Evolutionary conservation across 2,329 filamentous ascomycete genomes (phyloP).

Genomic region (Amesomyces nigricolor): DNA sequence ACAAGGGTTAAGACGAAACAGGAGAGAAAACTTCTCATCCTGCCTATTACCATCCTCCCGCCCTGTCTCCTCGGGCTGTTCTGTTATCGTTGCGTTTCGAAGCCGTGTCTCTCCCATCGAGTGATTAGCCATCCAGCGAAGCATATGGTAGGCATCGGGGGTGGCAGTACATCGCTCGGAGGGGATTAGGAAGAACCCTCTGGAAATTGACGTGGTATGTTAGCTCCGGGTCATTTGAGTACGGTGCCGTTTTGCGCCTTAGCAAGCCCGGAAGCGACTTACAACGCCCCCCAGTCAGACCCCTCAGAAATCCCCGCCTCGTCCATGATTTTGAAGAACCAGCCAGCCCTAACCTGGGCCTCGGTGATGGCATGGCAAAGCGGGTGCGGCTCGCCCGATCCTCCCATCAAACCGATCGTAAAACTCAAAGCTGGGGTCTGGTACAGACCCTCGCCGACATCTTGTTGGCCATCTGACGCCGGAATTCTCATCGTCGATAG

Average conservation of each 20-base stretch:
- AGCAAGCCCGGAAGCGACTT: no score
- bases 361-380: background rate
- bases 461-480: background rate
- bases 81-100: background rate
- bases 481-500: background rate
- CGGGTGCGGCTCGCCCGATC: background rate
- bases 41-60: no score
- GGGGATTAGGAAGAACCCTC: background rate
- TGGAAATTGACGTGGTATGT: background rate
- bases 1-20: background rate
- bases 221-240: no score
- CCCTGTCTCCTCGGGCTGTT: background rate
- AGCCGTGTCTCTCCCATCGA: conserved; percentile 3
- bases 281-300: no score
- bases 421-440: no score
- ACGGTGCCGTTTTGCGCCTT: no score
- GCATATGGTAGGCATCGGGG: conserved; percentile 7
- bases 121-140: conserved; percentile 3
- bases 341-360: no score
- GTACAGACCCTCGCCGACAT: conserved; percentile 1
- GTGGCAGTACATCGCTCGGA: background rate
- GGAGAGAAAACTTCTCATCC: no score
- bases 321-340: no score
- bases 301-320: no score
- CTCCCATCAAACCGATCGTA: background rate